Evolutionary conservation across 768 basidiomycete genomes (phyloP).

Genomic region (Lentinus brumalis): DNA sequence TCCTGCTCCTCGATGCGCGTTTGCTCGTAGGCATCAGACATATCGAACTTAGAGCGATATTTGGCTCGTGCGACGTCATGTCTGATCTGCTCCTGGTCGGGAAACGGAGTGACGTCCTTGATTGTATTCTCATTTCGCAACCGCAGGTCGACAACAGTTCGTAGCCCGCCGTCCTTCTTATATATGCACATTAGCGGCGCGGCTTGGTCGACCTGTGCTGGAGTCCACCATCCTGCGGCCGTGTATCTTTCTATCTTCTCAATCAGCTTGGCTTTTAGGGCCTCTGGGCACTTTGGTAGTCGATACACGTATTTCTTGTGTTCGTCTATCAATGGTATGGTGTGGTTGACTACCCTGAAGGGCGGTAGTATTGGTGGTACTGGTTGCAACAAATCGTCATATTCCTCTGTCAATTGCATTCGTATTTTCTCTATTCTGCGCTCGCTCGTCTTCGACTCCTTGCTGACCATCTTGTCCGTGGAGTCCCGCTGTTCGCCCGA

Average conservation of each 20-base stretch:
- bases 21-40: conserved; percentile 47
- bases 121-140: conserved; percentile 44
- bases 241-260: conserved; percentile 25
- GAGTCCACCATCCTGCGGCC: conserved; percentile 38
- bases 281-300: conserved; percentile 35
- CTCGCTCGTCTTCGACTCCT: too few relatives aligned
- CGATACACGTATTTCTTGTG: conserved; percentile 33
- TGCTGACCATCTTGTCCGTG: too few relatives aligned
- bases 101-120: conserved; percentile 42
- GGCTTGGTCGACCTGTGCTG: conserved; percentile 17
- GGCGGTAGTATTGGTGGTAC: conserved; percentile 35
- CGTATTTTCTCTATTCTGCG: not conserved
- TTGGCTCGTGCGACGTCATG: conserved; percentile 35
- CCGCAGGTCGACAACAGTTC: conserved; percentile 38
- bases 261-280: conserved; percentile 30
- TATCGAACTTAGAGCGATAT: conserved; percentile 42
- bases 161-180: conserved; percentile 37
- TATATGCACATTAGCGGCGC: conserved; percentile 37
- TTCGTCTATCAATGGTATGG: conserved; percentile 42
- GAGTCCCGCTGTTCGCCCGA: too few relatives aligned
- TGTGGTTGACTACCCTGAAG: conserved; percentile 41
- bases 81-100: conserved; percentile 42
- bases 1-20: conserved; percentile 35
- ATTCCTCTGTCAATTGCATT: too few relatives aligned
- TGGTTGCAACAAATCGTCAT: conserved; percentile 21